A percentile compares a stretch with the other conserved stretches of the same genome.
Evolutionary conservation across 495 filamentous ascomycete genomes (phyloP).

Genomic region (Aspergillus heteromorphus): DNA sequence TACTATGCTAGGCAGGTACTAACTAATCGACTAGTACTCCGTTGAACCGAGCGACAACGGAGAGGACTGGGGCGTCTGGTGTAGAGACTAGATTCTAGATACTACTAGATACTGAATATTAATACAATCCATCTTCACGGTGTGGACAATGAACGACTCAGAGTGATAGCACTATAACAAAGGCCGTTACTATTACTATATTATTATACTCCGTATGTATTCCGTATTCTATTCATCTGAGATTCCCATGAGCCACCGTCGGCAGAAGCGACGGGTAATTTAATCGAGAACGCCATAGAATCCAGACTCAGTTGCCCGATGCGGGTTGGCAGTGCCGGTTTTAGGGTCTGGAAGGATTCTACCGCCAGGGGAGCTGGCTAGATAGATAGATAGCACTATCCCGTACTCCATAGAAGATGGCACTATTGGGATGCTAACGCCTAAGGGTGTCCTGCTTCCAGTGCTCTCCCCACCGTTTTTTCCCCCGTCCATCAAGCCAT

Average conservation of each 20-base stretch:
- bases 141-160: too few relatives aligned
- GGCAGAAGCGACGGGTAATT: conserved; percentile 2
- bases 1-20: too few relatives aligned
- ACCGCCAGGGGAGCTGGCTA: neutral
- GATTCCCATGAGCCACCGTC: neutral
- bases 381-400: neutral
- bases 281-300: conserved; percentile 5
- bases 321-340: neutral
- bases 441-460: neutral
- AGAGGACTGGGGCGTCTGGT: too few relatives aligned
- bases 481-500: neutral
- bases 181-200: too few relatives aligned
- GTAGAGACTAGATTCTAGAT: too few relatives aligned
- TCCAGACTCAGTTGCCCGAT: conserved; percentile 7
- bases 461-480: neutral
- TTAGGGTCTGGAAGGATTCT: conserved; percentile 2
- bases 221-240: too few relatives aligned
- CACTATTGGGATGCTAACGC: neutral
- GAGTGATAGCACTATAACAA: too few relatives aligned
- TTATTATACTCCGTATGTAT: too few relatives aligned
- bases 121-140: too few relatives aligned
- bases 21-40: too few relatives aligned
- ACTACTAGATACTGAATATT: too few relatives aligned
- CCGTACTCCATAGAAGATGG: neutral
- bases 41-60: too few relatives aligned